A percentile compares a stretch with the other conserved stretches of the same genome.
These are phyloP conservation scores for Talaromyces albobiverticillius DNA, from an alignment of 2,329 filamentous ascomycete species.

Conservation along the genomic window DNA sequence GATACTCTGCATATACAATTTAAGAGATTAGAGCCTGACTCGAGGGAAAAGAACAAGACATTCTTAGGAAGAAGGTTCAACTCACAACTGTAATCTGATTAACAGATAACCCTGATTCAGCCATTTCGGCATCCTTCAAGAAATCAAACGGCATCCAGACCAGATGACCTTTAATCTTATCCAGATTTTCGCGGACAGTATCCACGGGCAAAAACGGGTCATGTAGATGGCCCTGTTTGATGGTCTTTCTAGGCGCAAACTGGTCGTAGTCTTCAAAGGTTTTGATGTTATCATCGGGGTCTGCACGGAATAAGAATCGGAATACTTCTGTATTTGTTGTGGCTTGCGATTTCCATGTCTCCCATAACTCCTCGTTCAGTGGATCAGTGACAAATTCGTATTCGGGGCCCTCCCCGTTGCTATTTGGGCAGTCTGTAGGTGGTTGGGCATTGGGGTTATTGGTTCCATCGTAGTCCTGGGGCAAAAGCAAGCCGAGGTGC, in stretches of 20 bases:
- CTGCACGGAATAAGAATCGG: slow-evolving; percentile 76
- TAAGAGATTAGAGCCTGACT: too few species aligned
- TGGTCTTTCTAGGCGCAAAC: slow-evolving; percentile 62
- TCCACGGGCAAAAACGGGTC: slow-evolving; percentile 71
- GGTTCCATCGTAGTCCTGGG: slow-evolving; percentile 67
- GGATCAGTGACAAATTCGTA: slow-evolving; percentile 62
- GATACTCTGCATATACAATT: slow-evolving; percentile 10
- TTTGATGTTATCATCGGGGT: slow-evolving; percentile 86
- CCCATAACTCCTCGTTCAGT: slow-evolving; percentile 63
- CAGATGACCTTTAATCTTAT: slow-evolving; percentile 79
- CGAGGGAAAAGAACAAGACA: slow-evolving; percentile 41
- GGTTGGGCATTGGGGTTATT: slow-evolving; percentile 72
- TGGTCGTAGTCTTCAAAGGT: slow-evolving; percentile 86
- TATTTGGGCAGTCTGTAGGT: slow-evolving; percentile 66
- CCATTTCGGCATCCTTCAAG: slow-evolving; percentile 60
- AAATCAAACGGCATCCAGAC: slow-evolving; percentile 88
- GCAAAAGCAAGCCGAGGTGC: slow-evolving; percentile 72
- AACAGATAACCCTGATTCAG: slow-evolving; percentile 80
- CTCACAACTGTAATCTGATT: slow-evolving; percentile 83
- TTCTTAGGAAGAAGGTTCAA: slow-evolving; percentile 39
- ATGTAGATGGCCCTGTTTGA: slow-evolving; percentile 83
- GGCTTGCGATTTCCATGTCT: slow-evolving; percentile 71
- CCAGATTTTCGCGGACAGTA: slow-evolving; percentile 71
- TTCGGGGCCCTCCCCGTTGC: slow-evolving; percentile 67
- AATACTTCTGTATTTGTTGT: slow-evolving; percentile 78